Base-by-base conservation (phyloP, 1,284 basidiomycete genomes). In the Bondarzewia mesenterica region DNA sequence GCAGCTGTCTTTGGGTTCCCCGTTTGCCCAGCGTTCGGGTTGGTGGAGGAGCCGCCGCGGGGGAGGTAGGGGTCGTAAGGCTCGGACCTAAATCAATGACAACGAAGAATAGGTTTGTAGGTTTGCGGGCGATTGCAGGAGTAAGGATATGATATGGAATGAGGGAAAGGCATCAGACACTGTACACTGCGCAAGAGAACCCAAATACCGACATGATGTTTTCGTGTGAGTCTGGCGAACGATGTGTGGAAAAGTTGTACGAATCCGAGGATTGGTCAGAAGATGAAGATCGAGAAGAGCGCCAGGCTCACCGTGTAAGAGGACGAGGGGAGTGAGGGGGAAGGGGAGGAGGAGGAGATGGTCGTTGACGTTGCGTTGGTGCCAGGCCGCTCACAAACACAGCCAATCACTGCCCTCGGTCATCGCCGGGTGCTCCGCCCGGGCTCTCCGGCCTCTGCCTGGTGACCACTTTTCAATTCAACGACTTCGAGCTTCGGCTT, bases 41-140 rank as follows among this genome's bases (percentile, higher is more conserved):
- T 79, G 41, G 80, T 54, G 32, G 78, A 77, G 50, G 77, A 71
- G 63, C 84, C 85, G 64, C 80, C 81, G 58, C 89, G 83, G 57
- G 93, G 91, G 57, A 96, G 78, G 72, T 96, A 96, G 58, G 93
- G 93, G 77, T 96, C 93, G 70, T 95, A 95, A 63, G 92, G 92
- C 73, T 94, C 89, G 67, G 86, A 87, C 85, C 86, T 88, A n/a
- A 32, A n/a, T 32, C 29, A n/a, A 7, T 12, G 4, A 32, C 12
- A n/a, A 32, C 29, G 29, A 32, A 32, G 5, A n/a, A 32, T 12
- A 32, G n/a, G 36, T 37, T 15, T 7, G 27, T 16, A 26, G 32
- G 23, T 22, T n/a, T 22, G 48, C 37, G 6, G 22, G 25, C 36
- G 15, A 16, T 15, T 10, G 32, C 22, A 15, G 5, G 36, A 22